phyloP scores from a whole-genome alignment of 192 early-diverging fungal species.

The Podila minutissima region DNA sequence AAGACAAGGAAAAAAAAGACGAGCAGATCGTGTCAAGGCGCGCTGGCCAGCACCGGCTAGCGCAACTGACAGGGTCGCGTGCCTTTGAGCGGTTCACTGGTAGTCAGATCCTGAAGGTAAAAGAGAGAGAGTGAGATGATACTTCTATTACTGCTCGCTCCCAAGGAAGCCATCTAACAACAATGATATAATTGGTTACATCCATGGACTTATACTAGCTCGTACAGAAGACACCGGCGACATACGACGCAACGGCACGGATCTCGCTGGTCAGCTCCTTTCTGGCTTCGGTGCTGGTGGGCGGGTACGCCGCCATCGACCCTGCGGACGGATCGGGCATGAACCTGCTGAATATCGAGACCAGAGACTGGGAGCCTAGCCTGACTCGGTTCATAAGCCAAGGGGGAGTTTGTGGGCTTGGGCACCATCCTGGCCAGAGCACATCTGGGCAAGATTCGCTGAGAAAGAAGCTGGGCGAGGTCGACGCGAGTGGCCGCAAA shows the following conservation, averaged over 20 bases:
- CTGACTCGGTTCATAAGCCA: slow-evolving; percentile 55
- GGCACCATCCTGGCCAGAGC: neutral
- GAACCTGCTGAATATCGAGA: slow-evolving; percentile 78
- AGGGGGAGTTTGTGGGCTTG: slow-evolving; percentile 15
- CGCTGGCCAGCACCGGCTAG: slow-evolving; percentile 65
- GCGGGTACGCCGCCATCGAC: slow-evolving; percentile 69
- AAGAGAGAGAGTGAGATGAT: neutral
- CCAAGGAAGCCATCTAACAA: neutral
- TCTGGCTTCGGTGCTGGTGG: slow-evolving; percentile 69
- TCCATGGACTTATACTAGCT: slow-evolving; percentile 45
- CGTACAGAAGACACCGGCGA: slow-evolving; percentile 35
- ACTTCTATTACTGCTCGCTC: neutral
- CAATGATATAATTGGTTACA: neutral
- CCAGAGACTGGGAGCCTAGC: slow-evolving; percentile 60
- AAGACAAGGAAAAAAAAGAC: neutral
- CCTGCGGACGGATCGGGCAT: slow-evolving; percentile 82
- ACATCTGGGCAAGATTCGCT: slow-evolving; percentile 44
- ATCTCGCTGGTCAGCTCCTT: slow-evolving; percentile 84
- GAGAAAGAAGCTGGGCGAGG: slow-evolving; percentile 54
- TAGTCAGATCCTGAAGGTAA: slow-evolving; percentile 76
- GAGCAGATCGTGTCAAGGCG: neutral
- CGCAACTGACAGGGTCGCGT: slow-evolving; percentile 75
- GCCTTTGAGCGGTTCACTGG: slow-evolving; percentile 88
- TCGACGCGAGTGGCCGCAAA: slow-evolving; percentile 50
- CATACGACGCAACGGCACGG: slow-evolving; percentile 58